Conservation (phyloP, 495 filamentous ascomycete genomes). For the Hypomontagnella monticulosa region DNA sequence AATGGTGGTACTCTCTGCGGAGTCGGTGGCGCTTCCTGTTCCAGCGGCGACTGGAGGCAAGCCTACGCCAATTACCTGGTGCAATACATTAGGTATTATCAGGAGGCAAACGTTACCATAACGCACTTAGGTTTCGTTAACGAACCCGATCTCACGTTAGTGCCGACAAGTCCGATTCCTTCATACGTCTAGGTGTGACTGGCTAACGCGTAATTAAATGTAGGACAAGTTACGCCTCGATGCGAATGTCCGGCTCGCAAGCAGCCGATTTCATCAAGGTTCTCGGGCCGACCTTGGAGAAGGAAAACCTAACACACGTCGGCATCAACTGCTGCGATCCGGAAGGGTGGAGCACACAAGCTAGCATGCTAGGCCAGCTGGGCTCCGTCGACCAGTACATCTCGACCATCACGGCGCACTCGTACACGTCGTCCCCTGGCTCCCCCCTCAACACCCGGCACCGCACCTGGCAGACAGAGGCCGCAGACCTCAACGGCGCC, state of each 20-base stretch:
- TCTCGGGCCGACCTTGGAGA: constrained; percentile 55
- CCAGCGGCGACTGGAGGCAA: constrained; percentile 64
- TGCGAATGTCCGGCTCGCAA: constrained; percentile 58
- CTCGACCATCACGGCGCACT: constrained; percentile 57
- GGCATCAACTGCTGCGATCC: constrained; percentile 63
- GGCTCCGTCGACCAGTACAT: constrained; percentile 52
- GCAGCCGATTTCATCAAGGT: constrained; percentile 64
- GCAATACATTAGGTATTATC: constrained; percentile 61
- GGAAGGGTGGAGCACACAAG: constrained; percentile 56
- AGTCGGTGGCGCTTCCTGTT: constrained; percentile 55
- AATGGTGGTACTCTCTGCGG: constrained; percentile 65
- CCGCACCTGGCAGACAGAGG: constrained; percentile 63
- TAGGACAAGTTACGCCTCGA: constrained; percentile 55
- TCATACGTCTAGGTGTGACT: background rate
- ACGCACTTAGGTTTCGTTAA: constrained; percentile 64
- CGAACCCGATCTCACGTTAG: constrained; percentile 53
- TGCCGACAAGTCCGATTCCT: background rate
- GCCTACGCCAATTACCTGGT: constrained; percentile 66
- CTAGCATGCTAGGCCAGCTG: constrained; percentile 54
- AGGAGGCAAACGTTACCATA: constrained; percentile 56
- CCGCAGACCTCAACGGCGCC: constrained; percentile 56
- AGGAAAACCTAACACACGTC: constrained; percentile 48
- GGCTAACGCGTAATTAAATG: background rate
- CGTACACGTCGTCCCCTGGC: constrained; percentile 54
- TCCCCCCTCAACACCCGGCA: constrained; percentile 52